These are phyloP conservation scores for Pecoramyces ruminantium DNA, from an alignment of 192 early-diverging fungal species.

Conservation along the genomic window DNA sequence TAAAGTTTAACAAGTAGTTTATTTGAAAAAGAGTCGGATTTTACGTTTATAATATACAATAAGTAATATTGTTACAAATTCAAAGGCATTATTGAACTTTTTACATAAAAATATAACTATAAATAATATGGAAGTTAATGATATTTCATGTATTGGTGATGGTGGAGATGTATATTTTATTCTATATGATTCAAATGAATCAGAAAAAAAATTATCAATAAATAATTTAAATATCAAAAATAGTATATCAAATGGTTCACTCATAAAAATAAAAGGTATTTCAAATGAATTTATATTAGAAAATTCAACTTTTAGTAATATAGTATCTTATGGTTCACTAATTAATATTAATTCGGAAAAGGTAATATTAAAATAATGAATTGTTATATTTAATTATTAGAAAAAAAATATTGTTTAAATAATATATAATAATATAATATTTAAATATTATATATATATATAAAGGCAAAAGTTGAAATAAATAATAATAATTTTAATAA, in stretches of 20 bases:
- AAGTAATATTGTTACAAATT: too few species aligned
- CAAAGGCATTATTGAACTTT: neutral
- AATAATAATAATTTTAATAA: too few species aligned
- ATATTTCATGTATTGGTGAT: neutral
- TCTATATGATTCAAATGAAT: neutral
- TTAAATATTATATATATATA: too few species aligned
- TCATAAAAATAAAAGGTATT: neutral
- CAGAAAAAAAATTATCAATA: neutral
- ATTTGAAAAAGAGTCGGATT: too few species aligned
- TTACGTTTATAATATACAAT: too few species aligned
- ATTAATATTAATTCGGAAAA: neutral
- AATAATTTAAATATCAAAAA: neutral
- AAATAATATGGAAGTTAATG: neutral
- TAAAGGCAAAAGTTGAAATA: too few species aligned
- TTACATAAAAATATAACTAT: neutral
- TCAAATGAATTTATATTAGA: neutral
- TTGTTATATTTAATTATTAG: too few species aligned
- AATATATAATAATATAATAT: too few species aligned
- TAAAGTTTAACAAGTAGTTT: too few species aligned
- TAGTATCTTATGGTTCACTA: neutral
- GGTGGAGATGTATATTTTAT: neutral
- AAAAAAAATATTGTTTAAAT: too few species aligned
- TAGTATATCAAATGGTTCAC: neutral
- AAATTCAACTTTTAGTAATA: neutral
- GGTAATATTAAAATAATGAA: too few species aligned